phyloP scores from a whole-genome alignment of 305 asterid species.

The Plantago coronopus region DNA sequence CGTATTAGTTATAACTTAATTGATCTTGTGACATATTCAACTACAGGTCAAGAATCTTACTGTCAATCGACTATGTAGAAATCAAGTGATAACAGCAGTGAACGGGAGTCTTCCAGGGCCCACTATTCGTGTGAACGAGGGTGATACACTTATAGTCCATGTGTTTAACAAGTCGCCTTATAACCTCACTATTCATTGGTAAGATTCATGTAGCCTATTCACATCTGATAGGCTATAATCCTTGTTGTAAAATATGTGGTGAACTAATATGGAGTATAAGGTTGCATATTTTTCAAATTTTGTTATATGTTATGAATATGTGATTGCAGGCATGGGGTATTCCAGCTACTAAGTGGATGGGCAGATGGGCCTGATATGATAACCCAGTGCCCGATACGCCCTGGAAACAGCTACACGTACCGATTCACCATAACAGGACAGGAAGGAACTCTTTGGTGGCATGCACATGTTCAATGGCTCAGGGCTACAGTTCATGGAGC shows the following conservation, averaged over 20 bases:
- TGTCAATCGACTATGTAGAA: constrained; percentile 38
- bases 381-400: constrained; percentile 35
- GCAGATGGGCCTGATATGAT: constrained; percentile 57
- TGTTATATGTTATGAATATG: not conserved
- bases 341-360: constrained; percentile 53
- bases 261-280: too few relatives aligned
- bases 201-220: not conserved
- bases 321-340: constrained; percentile 56
- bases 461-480: constrained; percentile 55
- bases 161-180: constrained; percentile 52
- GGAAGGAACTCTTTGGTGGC: constrained; percentile 63
- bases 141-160: constrained; percentile 53
- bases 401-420: constrained; percentile 38
- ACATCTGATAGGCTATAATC: not conserved
- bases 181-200: constrained; percentile 62
- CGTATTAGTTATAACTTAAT: too few relatives aligned
- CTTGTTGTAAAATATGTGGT: too few relatives aligned
- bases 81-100: constrained; percentile 56
- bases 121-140: constrained; percentile 45
- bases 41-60: constrained; percentile 51
- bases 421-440: constrained; percentile 47
- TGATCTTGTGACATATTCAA: not conserved
- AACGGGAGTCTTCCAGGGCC: constrained; percentile 70
- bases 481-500: constrained; percentile 58
- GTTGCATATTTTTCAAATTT: too few relatives aligned